A percentile compares a stretch with the other conserved stretches of the same genome.
These are phyloP conservation scores for Ceratobasidium sp. DNA, from an alignment of 1,284 basidiomycete species.

Conservation along the genomic window DNA sequence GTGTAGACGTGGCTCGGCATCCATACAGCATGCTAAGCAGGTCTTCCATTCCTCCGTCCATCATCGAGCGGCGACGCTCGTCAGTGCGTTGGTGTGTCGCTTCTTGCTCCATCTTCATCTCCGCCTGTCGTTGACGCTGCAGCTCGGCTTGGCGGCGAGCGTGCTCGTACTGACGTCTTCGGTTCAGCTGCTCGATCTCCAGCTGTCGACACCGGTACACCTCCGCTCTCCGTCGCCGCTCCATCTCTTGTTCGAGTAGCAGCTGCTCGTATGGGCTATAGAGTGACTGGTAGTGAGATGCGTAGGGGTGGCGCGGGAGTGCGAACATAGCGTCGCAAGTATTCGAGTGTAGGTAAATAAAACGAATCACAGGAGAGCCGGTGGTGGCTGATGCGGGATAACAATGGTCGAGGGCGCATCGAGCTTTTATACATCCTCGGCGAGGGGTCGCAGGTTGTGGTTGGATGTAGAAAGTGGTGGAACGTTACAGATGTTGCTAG, in stretches of 20 bases:
- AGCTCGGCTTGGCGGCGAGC: slow-evolving; percentile 41
- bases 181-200: slow-evolving; percentile 37
- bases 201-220: slow-evolving; percentile 24
- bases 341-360: background rate
- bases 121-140: slow-evolving; percentile 10
- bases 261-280: slow-evolving; percentile 34
- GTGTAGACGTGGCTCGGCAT: background rate
- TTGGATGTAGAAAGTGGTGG: background rate
- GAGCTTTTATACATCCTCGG: slow-evolving; percentile 13
- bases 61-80: background rate
- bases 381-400: background rate
- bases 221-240: slow-evolving; percentile 22
- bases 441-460: background rate
- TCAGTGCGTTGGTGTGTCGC: background rate
- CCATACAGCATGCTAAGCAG: slow-evolving; percentile 6
- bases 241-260: slow-evolving; percentile 24
- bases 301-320: slow-evolving; percentile 24
- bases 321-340: slow-evolving; percentile 12
- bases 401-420: too few species aligned
- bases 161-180: slow-evolving; percentile 35
- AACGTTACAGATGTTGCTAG: background rate
- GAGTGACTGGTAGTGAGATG: background rate
- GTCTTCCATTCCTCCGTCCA: slow-evolving; percentile 1
- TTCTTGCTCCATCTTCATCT: background rate
- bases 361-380: background rate